Evolutionary conservation across 1,284 basidiomycete genomes (phyloP), one percentile per base, ranked within the genome.

Genomic region (Vanrija sp.): DNA sequence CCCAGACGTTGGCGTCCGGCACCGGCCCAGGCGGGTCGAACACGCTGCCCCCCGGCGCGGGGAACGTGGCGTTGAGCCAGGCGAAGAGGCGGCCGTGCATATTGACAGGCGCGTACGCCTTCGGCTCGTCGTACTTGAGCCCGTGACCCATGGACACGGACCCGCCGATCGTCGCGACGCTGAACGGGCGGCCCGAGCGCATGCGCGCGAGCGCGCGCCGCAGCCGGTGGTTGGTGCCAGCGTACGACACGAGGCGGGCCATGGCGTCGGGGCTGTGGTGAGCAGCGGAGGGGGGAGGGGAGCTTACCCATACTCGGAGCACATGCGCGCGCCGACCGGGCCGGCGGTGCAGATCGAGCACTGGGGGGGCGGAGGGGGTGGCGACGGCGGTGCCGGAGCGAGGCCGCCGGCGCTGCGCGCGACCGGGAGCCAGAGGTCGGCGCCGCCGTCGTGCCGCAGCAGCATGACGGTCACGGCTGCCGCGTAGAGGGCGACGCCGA

Each of bases 71-170:
- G 53, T 72, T 61, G 35, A 75, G 59, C 44, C 69, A 62, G 16
- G 68, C 60, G 47, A 73, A 75, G 10, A 73, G 49, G n/a, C 63
- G 60, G 3, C 59, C 41, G 56, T 73, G 64, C 50, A 75, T 58
- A 51, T 69, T 71, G 16, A 45, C 31, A 1, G 58, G 57, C 10
- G 56, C 58, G 51, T 65, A 55, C 15, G 54, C 53, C 20, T 59
- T 51, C 3, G 48, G 49, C 12, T 45, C 47, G 24, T 16, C 24
- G 3, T 6, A 19, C 20, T 49, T 43, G 10, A 69, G 47, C n/a
- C 67, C 66, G 38, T 64, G 62, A 14, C 69, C 70, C 23, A 56
- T 55, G 2, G 71, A 71, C 4, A 72, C 67, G 57, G 64, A 61
- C 23, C 65, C 62, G 36, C 66, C 66, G 19, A 67, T 47, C 6